Evolutionary conservation across 2,329 filamentous ascomycete species (phyloP).

Genomic region (Arthrobotrys sphaeroides): DNA sequence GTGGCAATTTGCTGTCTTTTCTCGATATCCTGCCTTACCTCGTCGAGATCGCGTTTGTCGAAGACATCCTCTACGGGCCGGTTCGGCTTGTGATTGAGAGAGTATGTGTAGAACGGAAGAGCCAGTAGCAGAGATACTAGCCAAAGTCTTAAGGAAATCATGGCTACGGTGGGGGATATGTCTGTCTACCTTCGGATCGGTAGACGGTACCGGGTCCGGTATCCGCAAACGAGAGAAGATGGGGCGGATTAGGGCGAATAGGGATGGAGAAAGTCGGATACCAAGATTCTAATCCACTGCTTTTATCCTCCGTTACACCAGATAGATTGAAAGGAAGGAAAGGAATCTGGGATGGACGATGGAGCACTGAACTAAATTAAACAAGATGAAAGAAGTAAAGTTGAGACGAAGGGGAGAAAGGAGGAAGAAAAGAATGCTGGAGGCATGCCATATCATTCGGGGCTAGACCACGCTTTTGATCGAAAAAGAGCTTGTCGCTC

Average conservation of each 20-base stretch:
- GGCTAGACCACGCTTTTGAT: constrained; percentile 13
- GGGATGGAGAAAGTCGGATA: constrained; percentile 2
- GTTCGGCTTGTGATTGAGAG: constrained; percentile 40
- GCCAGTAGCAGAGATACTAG: constrained; percentile 40
- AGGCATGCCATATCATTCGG: neutral
- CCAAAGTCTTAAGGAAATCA: constrained; percentile 47
- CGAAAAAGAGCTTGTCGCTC: neutral
- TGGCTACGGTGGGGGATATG: constrained; percentile 27
- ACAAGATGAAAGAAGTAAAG: neutral
- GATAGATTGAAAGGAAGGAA: constrained; percentile 16
- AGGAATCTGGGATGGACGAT: constrained; percentile 16
- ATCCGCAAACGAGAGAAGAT: constrained; percentile 5
- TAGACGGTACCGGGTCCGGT: constrained; percentile 16
- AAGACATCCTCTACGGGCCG: constrained; percentile 43
- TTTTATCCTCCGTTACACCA: constrained; percentile 37
- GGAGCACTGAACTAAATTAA: neutral
- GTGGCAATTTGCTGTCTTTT: constrained; percentile 37
- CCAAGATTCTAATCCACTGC: constrained; percentile 10
- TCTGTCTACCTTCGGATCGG: constrained; percentile 25
- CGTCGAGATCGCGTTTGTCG: constrained; percentile 37
- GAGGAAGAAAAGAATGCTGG: constrained; percentile 3
- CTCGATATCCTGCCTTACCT: constrained; percentile 28
- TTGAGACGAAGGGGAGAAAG: constrained; percentile 5
- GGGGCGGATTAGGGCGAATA: constrained; percentile 16
- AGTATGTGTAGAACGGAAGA: constrained; percentile 47